Evolutionary conservation across 345 rosid genomes (phyloP).

Genomic region (Sonneratia alba): DNA sequence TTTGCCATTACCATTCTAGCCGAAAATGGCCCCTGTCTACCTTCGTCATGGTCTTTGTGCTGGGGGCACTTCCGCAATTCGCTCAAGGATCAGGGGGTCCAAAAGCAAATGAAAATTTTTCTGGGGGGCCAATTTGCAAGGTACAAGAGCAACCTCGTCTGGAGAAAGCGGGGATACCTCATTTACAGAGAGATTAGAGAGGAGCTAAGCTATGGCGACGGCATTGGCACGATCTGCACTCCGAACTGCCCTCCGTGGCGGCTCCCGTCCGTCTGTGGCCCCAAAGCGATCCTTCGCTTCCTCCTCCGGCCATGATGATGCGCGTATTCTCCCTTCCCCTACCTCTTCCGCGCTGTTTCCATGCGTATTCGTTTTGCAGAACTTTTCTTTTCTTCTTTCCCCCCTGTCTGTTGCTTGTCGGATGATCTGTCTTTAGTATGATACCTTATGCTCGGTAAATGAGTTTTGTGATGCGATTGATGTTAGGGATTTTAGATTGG

Average conservation of each 20-base stretch:
- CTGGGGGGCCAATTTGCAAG: too few relatives aligned
- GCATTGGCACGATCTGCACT: slow-evolving; percentile 64
- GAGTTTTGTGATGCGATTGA: background rate
- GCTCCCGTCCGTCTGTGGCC: slow-evolving; percentile 41
- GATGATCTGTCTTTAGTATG: background rate
- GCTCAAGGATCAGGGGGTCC: background rate
- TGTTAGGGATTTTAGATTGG: background rate
- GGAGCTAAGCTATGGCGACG: slow-evolving; percentile 41
- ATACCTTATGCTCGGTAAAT: background rate
- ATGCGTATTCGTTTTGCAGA: background rate
- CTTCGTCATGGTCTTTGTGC: background rate
- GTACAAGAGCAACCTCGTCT: too few relatives aligned
- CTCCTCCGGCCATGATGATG: slow-evolving; percentile 65
- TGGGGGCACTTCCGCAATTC: background rate
- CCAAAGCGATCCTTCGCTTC: slow-evolving; percentile 63
- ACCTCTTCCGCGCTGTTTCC: slow-evolving; percentile 1
- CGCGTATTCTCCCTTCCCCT: slow-evolving; percentile 32
- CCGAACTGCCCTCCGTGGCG: slow-evolving; percentile 44
- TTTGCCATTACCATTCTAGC: too few relatives aligned
- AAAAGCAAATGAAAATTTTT: background rate
- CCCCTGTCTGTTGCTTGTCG: background rate
- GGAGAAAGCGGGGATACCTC: background rate
- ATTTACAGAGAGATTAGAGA: slow-evolving; percentile 4
- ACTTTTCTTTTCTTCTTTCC: background rate
- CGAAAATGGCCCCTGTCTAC: too few relatives aligned